These are phyloP conservation scores for Rosellinia necatrix DNA, from an alignment of 2,329 filamentous ascomycete genomes.

Conservation along the genomic window DNA sequence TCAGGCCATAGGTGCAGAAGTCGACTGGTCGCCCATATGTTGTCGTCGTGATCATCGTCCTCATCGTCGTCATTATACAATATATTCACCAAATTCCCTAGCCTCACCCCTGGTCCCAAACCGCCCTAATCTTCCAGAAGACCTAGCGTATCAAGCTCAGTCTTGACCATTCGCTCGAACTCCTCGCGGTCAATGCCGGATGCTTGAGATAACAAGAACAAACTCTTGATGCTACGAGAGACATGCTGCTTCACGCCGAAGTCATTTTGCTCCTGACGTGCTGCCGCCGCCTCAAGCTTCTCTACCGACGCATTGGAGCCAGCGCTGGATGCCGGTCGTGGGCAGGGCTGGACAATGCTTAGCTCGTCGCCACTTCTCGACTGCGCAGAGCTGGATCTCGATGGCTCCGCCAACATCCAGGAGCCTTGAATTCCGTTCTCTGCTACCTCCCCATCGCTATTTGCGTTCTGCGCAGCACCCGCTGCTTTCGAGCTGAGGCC, in stretches of 20 bases:
- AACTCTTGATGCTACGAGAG: constrained; percentile 74
- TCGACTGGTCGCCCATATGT: constrained; percentile 1
- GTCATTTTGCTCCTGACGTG: constrained; percentile 65
- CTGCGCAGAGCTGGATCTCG: constrained; percentile 45
- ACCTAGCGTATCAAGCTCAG: constrained; percentile 71
- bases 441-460: constrained; percentile 36
- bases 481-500: constrained; percentile 37
- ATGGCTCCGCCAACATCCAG: constrained; percentile 52
- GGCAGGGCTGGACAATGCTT: constrained; percentile 53
- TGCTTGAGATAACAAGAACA: constrained; percentile 71
- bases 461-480: constrained; percentile 32
- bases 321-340: constrained; percentile 63
- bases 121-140: constrained; percentile 63
- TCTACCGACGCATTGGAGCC: constrained; percentile 66
- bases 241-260: constrained; percentile 80
- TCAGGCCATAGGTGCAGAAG: neutral
- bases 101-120: neutral
- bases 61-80: constrained; percentile 11
- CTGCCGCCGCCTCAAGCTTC: constrained; percentile 61
- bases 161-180: constrained; percentile 73
- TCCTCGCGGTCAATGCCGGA: constrained; percentile 76
- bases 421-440: constrained; percentile 46
- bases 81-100: neutral
- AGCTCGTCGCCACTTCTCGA: constrained; percentile 46
- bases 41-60: no score